Evolutionary conservation across 2,329 filamentous ascomycete species (phyloP), one percentile per base, ranked within the genome.

Genomic region (Ophiostoma piceae): DNA sequence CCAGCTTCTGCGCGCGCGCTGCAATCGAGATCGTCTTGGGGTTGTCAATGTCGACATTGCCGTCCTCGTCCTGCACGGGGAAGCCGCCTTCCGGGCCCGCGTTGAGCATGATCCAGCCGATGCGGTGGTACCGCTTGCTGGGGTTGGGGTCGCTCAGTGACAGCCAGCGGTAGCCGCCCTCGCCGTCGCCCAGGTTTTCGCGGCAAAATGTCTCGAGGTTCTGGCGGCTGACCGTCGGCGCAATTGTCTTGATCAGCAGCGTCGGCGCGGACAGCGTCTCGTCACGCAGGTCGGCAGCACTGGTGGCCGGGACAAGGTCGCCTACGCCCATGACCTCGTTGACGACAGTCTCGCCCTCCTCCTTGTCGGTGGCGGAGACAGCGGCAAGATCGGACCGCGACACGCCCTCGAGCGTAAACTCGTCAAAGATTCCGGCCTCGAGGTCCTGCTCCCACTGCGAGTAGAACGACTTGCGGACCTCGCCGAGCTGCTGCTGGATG

Each of bases 31-130:
- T 74, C 1, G 83, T 80, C 5, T 77, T 78, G 26, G 84, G 81
- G 41, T 87, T 84, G 70, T 86, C 86, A 19, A 84, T 83, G 57
- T 86, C 83, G 74, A 83, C 78, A 65, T 87, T 86, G 16, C 84
- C 84, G 69, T 86, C 85, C 11, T 78, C 81, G 67, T 92, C 90
- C 73, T 90, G 88, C 14, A 86, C 85, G 4, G 67, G 8, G 39
- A 67, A 69, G 12, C 72, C 71, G 22, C 68, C 70, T 5, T 95
- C 91, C n/a, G 86, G 84, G 72, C 89, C 85, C 19, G 92, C 90
- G 76, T 98, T 91, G 11, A 99, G 85, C 85, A 98, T 95, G 72
- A 99, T 96, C 94, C 96, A 99, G 29, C 95, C 95, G 79, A 99
- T 98, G 29, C 95, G 90, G 77, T 99, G 95, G 76, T 94, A 99